Percentiles rank a stretch among this genome's conserved stretches.
These are phyloP conservation scores for Aspergillus clavatus DNA, from an alignment of 2,329 filamentous ascomycete species.

Conservation along the genomic window DNA sequence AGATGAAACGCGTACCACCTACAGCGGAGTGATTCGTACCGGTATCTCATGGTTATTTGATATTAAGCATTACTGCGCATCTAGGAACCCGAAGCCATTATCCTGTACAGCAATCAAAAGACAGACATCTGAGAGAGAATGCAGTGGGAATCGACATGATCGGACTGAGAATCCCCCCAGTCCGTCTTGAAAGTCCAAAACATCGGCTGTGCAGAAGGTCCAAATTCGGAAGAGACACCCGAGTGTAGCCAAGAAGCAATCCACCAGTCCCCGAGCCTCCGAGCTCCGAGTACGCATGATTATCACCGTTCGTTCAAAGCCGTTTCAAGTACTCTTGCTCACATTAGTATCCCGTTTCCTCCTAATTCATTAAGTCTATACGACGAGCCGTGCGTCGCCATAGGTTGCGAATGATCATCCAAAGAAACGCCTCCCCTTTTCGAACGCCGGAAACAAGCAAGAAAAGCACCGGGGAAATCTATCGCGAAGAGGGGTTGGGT, in stretches of 20 bases:
- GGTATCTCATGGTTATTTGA: too few relatives aligned
- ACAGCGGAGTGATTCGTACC: too few relatives aligned
- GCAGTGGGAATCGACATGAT: not conserved
- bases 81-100: conserved; percentile 1
- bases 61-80: conserved; percentile 23
- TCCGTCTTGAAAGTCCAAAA: conserved; percentile 2
- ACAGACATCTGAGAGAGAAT: conserved; percentile 1
- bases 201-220: conserved; percentile 1
- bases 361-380: conserved; percentile 20
- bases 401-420: conserved; percentile 7
- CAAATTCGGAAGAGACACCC: not conserved
- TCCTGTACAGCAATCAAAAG: not conserved
- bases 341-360: conserved; percentile 14
- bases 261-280: conserved; percentile 3
- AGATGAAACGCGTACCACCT: too few relatives aligned
- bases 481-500: not conserved
- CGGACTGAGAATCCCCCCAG: not conserved
- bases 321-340: conserved; percentile 15
- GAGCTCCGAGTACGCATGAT: conserved; percentile 11
- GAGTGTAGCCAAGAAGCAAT: not conserved
- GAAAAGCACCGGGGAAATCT: conserved; percentile 3
- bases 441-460: conserved; percentile 11
- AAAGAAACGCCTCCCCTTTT: conserved; percentile 7
- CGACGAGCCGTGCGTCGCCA: conserved; percentile 9
- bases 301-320: conserved; percentile 4